These are phyloP conservation scores for Mrakia gelida DNA, from an alignment of 768 basidiomycete species.

Conservation along the genomic window DNA sequence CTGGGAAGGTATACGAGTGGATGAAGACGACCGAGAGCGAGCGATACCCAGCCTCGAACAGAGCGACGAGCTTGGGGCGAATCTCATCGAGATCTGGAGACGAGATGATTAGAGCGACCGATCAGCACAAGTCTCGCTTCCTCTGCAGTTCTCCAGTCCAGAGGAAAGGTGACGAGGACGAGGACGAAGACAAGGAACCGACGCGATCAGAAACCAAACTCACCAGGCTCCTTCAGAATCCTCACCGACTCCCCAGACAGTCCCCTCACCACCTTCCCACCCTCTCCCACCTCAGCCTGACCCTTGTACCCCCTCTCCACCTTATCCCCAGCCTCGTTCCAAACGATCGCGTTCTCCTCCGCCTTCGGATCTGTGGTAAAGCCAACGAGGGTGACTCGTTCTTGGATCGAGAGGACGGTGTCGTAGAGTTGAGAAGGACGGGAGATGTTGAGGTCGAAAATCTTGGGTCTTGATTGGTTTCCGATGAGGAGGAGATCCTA, in stretches of 20 bases:
- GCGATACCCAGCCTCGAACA: conserved; percentile 20
- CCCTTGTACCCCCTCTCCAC: conserved; percentile 31
- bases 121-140: too few relatives aligned
- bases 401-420: conserved; percentile 33
- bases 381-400: conserved; percentile 39
- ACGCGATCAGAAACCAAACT: not conserved
- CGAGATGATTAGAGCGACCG: too few relatives aligned
- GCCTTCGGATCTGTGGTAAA: conserved; percentile 34
- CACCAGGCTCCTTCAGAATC: not conserved
- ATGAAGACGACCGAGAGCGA: conserved; percentile 25
- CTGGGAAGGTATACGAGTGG: conserved; percentile 29
- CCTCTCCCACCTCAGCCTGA: conserved; percentile 32
- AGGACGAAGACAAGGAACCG: not conserved
- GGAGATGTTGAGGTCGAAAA: conserved; percentile 36
- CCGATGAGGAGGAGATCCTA: conserved; percentile 36
- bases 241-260: conserved; percentile 13
- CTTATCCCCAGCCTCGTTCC: conserved; percentile 14
- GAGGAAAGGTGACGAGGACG: too few relatives aligned
- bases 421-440: conserved; percentile 29
- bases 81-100: conserved; percentile 10
- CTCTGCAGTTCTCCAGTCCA: too few relatives aligned
- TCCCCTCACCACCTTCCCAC: conserved; percentile 26
- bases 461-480: conserved; percentile 34
- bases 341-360: conserved; percentile 17
- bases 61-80: conserved; percentile 9